These are phyloP conservation scores for Tuber aestivum DNA, from an alignment of 495 filamentous ascomycete species.

Conservation along the genomic window DNA sequence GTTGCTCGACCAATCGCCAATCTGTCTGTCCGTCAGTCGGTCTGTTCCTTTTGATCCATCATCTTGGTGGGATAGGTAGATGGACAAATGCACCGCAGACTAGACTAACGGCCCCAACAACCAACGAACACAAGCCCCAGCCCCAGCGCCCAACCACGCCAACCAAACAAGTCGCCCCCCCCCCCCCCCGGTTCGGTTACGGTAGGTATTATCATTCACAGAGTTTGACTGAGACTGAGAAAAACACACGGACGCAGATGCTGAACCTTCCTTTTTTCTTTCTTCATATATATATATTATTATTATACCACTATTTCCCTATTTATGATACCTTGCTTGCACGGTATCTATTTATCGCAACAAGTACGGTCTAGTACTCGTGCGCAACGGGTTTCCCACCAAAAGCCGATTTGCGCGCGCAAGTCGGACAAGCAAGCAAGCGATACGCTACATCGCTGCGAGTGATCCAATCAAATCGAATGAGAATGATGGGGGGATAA, in stretches of 20 bases:
- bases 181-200: too few relatives aligned
- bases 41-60: neutral
- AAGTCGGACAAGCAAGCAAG: neutral
- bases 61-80: neutral
- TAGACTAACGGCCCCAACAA: conserved; percentile 1
- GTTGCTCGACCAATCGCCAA: conserved; percentile 1
- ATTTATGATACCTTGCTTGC: too few relatives aligned
- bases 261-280: neutral
- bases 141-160: too few relatives aligned
- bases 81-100: neutral
- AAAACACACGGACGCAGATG: neutral
- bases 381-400: too few relatives aligned
- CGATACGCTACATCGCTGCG: neutral
- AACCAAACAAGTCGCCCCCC: too few relatives aligned
- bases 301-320: neutral
- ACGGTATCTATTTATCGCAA: neutral
- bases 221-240: too few relatives aligned
- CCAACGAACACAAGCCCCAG: too few relatives aligned
- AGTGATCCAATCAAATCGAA: neutral
- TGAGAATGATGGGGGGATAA: neutral
- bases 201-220: too few relatives aligned
- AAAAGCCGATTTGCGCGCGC: too few relatives aligned
- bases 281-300: neutral
- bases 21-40: neutral
- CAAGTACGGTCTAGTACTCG: too few relatives aligned